Evolutionary conservation across 2,329 filamentous ascomycete species (phyloP).

Genomic region (Cyanodermella asteris): DNA sequence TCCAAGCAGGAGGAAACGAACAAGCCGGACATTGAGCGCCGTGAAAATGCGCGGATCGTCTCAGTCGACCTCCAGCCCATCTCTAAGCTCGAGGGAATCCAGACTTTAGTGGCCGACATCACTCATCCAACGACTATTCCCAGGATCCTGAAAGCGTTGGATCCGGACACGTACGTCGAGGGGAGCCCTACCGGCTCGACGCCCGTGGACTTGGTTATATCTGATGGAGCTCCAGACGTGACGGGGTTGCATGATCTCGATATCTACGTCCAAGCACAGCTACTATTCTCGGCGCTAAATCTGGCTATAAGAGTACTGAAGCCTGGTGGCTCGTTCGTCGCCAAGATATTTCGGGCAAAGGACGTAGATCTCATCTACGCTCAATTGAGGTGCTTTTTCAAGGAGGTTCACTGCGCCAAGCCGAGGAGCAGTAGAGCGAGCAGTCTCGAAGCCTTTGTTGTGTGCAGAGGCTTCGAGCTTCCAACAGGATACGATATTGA

Average conservation of each 20-base stretch:
- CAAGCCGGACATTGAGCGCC: conserved; percentile 22
- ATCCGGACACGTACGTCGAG: conserved; percentile 41
- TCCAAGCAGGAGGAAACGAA: conserved; percentile 8
- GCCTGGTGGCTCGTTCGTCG: conserved; percentile 87
- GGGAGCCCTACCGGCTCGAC: conserved; percentile 23
- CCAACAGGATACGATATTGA: conserved; percentile 55
- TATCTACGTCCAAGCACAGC: conserved; percentile 91
- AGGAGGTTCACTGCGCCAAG: conserved; percentile 73
- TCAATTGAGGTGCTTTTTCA: conserved; percentile 80
- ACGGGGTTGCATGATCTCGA: conserved; percentile 93
- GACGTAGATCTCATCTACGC: conserved; percentile 93
- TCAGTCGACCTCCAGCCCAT: conserved; percentile 93
- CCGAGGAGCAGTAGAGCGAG: conserved; percentile 86
- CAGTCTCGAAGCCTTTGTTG: conserved; percentile 90
- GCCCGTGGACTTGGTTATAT: conserved; percentile 81
- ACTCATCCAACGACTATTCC: conserved; percentile 92
- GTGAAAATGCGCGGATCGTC: conserved; percentile 73
- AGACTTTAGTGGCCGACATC: conserved; percentile 81
- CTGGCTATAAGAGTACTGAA: conserved; percentile 80
- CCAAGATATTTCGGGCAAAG: conserved; percentile 87
- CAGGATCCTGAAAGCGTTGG: conserved; percentile 63
- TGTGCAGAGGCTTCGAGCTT: conserved; percentile 73
- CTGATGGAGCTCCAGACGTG: conserved; percentile 87
- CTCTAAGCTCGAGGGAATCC: conserved; percentile 78
- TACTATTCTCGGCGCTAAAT: conserved; percentile 85